Evolutionary conservation across 2,329 filamentous ascomycete genomes (phyloP).

Genomic region (Trichothecium roseum): DNA sequence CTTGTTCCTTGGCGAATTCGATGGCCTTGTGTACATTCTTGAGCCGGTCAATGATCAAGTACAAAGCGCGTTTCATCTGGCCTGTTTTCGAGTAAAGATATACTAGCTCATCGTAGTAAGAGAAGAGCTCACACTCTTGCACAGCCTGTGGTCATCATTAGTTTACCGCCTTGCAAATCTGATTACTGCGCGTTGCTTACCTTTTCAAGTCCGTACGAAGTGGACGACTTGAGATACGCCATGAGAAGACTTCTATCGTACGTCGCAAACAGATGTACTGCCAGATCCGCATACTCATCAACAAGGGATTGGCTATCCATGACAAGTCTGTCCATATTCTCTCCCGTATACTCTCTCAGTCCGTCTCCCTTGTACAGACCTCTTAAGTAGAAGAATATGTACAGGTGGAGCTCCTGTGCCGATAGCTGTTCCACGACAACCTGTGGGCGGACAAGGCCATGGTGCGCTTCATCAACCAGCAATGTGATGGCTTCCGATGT

Average conservation of each 20-base stretch:
- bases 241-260: conserved; percentile 75
- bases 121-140: conserved; percentile 67
- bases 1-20: conserved; percentile 84
- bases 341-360: conserved; percentile 41
- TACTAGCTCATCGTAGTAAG: conserved; percentile 87
- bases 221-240: conserved; percentile 76
- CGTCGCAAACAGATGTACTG: conserved; percentile 74
- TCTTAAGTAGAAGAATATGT: conserved; percentile 86
- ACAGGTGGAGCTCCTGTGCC: conserved; percentile 55
- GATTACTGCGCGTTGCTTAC: conserved; percentile 17
- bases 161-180: conserved; percentile 7
- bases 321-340: conserved; percentile 45
- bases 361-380: conserved; percentile 73
- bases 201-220: conserved; percentile 79
- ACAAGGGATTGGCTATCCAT: conserved; percentile 59
- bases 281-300: conserved; percentile 78
- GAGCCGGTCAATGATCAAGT: conserved; percentile 88
- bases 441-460: conserved; percentile 70
- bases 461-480: conserved; percentile 82
- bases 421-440: conserved; percentile 72
- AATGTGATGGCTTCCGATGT: conserved; percentile 77
- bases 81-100: conserved; percentile 93
- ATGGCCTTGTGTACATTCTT: conserved; percentile 89
- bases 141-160: conserved; percentile 36
- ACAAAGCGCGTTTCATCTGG: conserved; percentile 82